A percentile compares a stretch with the other conserved stretches of the same genome.
phyloP scores from a whole-genome alignment of 2,329 filamentous ascomycete species.

The Corinectria fuckeliana region DNA sequence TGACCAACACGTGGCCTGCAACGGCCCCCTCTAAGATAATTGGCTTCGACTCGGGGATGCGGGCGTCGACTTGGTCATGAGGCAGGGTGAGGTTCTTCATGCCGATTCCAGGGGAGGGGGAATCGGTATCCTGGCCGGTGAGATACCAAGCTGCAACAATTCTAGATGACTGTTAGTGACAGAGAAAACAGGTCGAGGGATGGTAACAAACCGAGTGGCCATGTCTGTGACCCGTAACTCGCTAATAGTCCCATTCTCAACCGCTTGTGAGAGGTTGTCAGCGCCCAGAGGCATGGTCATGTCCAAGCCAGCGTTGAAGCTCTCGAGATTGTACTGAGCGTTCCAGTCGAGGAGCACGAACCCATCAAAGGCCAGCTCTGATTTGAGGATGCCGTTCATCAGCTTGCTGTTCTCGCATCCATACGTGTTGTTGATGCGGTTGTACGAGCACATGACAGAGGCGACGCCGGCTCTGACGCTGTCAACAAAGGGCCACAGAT shows the following conservation, averaged over 20 bases:
- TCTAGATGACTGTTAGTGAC: not conserved
- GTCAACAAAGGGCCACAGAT: slow-evolving; percentile 71
- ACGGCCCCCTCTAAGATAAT: slow-evolving; percentile 60
- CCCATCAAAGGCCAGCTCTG: slow-evolving; percentile 69
- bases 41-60: slow-evolving; percentile 51
- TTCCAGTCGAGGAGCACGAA: slow-evolving; percentile 75
- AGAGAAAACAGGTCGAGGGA: not conserved
- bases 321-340: slow-evolving; percentile 66
- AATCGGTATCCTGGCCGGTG: slow-evolving; percentile 57
- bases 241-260: slow-evolving; percentile 78
- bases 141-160: slow-evolving; percentile 64
- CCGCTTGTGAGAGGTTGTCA: slow-evolving; percentile 72
- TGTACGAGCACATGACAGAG: slow-evolving; percentile 73
- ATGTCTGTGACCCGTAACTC: slow-evolving; percentile 79
- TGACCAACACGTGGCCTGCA: slow-evolving; percentile 73
- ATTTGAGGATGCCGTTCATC: slow-evolving; percentile 72
- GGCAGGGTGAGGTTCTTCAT: slow-evolving; percentile 66
- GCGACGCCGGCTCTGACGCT: slow-evolving; percentile 62
- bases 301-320: slow-evolving; percentile 67
- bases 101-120: slow-evolving; percentile 54
- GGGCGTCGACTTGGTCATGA: slow-evolving; percentile 56
- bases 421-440: slow-evolving; percentile 75
- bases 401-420: slow-evolving; percentile 75
- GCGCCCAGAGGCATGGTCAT: slow-evolving; percentile 71
- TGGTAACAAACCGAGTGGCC: slow-evolving; percentile 61